Conservation (phyloP, 139 green algal species). For the Chlamydomonas eustigma region DNA sequence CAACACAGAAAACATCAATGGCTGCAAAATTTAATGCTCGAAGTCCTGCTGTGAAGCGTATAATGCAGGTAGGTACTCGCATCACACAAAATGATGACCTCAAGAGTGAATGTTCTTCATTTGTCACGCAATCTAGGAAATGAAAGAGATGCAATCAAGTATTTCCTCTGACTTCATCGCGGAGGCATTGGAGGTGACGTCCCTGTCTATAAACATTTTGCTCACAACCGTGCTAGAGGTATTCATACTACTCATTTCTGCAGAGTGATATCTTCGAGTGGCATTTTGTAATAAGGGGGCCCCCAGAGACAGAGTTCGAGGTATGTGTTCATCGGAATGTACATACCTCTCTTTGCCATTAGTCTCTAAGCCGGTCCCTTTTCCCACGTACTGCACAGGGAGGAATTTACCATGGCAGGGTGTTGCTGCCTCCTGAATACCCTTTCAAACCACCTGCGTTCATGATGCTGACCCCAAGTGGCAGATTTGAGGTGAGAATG, state of each 20-base stretch:
- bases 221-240: neutral
- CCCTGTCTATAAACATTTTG: neutral
- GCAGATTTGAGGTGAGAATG: constrained; percentile 79
- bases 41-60: constrained; percentile 12
- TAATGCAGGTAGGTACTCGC: constrained; percentile 1
- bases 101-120: neutral
- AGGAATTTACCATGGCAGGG: constrained; percentile 96
- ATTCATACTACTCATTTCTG: neutral
- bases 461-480: constrained; percentile 87
- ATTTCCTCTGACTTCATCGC: constrained; percentile 8
- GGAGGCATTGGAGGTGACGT: constrained; percentile 5
- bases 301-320: constrained; percentile 88
- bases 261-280: constrained; percentile 99
- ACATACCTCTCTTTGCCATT: no score
- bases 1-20: no score
- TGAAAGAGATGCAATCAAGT: constrained; percentile 5
- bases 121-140: neutral
- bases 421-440: constrained; percentile 95
- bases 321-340: no score
- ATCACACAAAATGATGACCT: neutral
- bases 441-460: constrained; percentile 97
- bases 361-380: no score
- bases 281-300: constrained; percentile 92
- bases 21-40: constrained; percentile 2
- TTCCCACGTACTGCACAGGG: constrained; percentile 68